Base-by-base conservation (phyloP, 768 basidiomycete genomes). In the Cystobasidium onofrii region DNA sequence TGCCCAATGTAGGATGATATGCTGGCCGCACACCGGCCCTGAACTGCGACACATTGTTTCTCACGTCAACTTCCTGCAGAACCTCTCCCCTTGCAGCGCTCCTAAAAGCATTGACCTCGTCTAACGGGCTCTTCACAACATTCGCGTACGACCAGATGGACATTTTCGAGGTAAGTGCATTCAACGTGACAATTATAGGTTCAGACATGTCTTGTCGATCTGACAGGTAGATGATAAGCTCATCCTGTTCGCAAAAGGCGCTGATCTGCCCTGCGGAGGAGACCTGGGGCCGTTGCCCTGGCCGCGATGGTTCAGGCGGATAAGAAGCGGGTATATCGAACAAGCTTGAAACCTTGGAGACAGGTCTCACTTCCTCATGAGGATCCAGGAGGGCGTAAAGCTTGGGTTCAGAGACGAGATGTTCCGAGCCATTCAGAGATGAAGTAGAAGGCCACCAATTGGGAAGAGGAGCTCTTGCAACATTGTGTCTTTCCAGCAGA, bases 111-210 rank as follows among this genome's bases (percentile, higher is more conserved):
- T 71, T 27, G 39, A 57, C 15, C 50, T 29, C 69, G 13, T 33
- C 29, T 4, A 31, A 9, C 27, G 44, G 50, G 23, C 39, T 39
- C 12, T 1, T 34, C 44, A 15, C 29, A 20, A 73, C 39, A 33
- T 25, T 29, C 2, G 43, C 67, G 25, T 74, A 78, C 0, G 41
- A 13, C 75, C 75, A 78, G 6, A 78, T 44, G 9, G 25, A 29
- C 18, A 78, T 17, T 44, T 70, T 74, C 12, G 61, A 20, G 17
- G 36, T 34, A n/a, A 41, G 12, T 1, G 25, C 29, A 54, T 70
- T 71, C 18, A 55, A 15, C 1, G 63, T 55, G 44, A 78, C 72
- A 36, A 74, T 31, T 1, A 78, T 13, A 23, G 72, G 52, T 52
- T 66, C 34, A 25, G 29, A n/a, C 54, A 52, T 33, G 25, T 71